phyloP scores from a whole-genome alignment of 257 asterid genomes.

The Verbena officinalis region DNA sequence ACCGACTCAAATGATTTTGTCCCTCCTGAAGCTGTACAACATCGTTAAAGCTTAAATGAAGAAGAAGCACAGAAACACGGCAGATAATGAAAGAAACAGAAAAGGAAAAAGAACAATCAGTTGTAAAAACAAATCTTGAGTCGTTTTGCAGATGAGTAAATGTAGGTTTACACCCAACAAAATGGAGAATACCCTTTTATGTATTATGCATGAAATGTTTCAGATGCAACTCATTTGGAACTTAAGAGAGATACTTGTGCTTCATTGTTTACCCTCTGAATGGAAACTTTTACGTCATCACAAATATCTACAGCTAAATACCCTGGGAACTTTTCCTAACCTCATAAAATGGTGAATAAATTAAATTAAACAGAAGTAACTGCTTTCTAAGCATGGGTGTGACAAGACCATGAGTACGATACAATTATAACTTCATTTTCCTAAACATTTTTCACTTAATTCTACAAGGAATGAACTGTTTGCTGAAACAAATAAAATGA shows the following conservation, averaged over 20 bases:
- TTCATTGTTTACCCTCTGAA: slow-evolving; percentile 12
- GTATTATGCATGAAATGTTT: not conserved
- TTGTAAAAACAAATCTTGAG: slow-evolving; percentile 10
- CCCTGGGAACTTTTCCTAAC: slow-evolving; percentile 11
- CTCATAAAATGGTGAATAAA: not conserved
- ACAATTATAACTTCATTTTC: not conserved
- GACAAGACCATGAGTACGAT: slow-evolving; percentile 1
- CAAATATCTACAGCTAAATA: slow-evolving; percentile 2
- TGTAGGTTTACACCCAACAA: not conserved
- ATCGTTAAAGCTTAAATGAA: slow-evolving; percentile 23
- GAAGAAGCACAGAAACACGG: slow-evolving; percentile 8
- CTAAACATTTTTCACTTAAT: not conserved
- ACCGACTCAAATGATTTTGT: slow-evolving; percentile 76
- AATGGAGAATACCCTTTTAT: not conserved
- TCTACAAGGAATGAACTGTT: not conserved
- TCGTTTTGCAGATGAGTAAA: not conserved
- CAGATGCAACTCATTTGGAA: slow-evolving; percentile 1
- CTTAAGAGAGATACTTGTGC: slow-evolving; percentile 9
- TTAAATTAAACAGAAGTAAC: slow-evolving; percentile 5
- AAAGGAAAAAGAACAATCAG: slow-evolving; percentile 8
- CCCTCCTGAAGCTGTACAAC: slow-evolving; percentile 55
- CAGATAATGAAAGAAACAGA: not conserved
- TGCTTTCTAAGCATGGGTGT: not conserved
- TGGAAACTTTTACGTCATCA: not conserved
- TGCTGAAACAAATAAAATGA: slow-evolving; percentile 4